phyloP scores from a whole-genome alignment of 305 asterid genomes.

The Solanum hybrid region DNA sequence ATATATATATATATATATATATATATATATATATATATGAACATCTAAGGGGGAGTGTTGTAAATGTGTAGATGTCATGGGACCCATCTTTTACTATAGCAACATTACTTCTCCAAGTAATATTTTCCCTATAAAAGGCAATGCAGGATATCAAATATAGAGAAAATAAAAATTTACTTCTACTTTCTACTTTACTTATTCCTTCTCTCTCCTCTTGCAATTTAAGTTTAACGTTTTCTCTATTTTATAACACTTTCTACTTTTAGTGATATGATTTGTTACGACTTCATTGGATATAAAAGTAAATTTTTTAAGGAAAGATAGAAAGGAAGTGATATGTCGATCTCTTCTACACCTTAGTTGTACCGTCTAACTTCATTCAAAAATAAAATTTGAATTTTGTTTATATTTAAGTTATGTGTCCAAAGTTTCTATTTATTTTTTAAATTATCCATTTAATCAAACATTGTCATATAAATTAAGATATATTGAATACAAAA shows the following conservation, averaged over 20 bases:
- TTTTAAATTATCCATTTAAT: not conserved
- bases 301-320: not conserved
- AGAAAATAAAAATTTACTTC: no score
- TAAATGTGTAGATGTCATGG: not conserved
- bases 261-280: not conserved
- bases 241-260: not conserved
- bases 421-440: not conserved
- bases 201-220: no score
- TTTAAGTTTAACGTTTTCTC: no score
- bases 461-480: not conserved
- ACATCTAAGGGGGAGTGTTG: not conserved
- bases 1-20: no score
- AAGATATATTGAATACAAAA: not conserved
- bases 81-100: not conserved
- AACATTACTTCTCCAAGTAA: not conserved
- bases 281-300: not conserved
- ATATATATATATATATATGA: no score
- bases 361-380: not conserved
- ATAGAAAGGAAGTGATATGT: not conserved
- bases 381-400: not conserved
- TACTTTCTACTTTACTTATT: no score
- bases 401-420: not conserved
- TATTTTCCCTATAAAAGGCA: not conserved
- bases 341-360: not conserved
- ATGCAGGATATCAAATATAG: no score